Evolutionary conservation across 2,329 filamentous ascomycete species (phyloP), one percentile per base, ranked within the genome.

Genomic region (Ambrosiella xylebori): DNA sequence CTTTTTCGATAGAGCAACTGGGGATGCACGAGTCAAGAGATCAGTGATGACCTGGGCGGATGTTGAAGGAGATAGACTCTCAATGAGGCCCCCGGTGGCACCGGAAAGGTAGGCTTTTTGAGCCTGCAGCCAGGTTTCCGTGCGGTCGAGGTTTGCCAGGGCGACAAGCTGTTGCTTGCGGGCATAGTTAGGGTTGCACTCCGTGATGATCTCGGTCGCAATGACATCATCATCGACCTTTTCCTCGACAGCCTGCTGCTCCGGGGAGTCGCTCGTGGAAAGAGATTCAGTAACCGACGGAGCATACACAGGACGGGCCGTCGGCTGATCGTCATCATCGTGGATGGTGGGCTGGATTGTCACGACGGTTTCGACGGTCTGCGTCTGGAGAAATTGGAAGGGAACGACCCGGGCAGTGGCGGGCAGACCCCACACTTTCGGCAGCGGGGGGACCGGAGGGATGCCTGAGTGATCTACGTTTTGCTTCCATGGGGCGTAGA

Each of bases 401-500:
- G 17, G 41, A 13, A 47, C n/a, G 39, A 8, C 15, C 35, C 54
- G 15, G 36, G 40, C 53, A 27, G 47, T 39, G 27, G 41, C 47
- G 15, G 57, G 57, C 37, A 59, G 44, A 12, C 57, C 57, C 57
- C 57, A 59, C 13, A 59, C 57, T 19, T 37, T 54, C 12, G 57
- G 57, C 36, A 59, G 40, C 37, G 60, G 53, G 17, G 58, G 51
- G 13, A 61, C 57, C 39, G 59, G 56, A 12, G 59, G 50, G 19
- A 55, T 45, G 5, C 59, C 37, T 8, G 44, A 47, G 3, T 7
- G 3, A 5, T 47, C 44, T 47, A 17, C 44, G 55, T 55, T 73
- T 68, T 71, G 70, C 63, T 75, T 77, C 84, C 89, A 96, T 2
- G 90, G 89, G 36, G 85, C 78, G 71, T 97, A 97, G 66, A 96